These are phyloP conservation scores for Ambispora gerdemannii DNA, from an alignment of 192 early-diverging fungal species.

Conservation along the genomic window DNA sequence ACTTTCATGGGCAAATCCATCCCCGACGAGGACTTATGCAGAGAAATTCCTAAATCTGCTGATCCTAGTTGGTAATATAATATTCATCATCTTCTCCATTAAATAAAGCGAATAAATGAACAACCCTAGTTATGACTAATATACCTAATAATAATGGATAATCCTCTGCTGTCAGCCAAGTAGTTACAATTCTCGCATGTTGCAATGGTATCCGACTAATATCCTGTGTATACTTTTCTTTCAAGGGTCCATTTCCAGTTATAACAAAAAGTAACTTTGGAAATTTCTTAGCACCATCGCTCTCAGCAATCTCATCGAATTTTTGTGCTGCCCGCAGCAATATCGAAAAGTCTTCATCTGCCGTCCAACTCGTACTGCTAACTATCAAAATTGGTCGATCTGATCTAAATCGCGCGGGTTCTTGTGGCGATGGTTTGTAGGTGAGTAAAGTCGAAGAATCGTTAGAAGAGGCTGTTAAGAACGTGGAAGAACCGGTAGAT, in stretches of 20 bases:
- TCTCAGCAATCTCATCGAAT: conserved; percentile 47
- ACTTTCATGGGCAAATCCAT: conserved; percentile 98
- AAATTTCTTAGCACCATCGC: conserved; percentile 28
- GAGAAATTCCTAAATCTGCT: conserved; percentile 88
- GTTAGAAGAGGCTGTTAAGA: conserved; percentile 34
- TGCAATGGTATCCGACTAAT: conserved; percentile 52
- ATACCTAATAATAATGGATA: conserved; percentile 83
- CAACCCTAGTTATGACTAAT: neutral
- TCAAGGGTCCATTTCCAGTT: conserved; percentile 88
- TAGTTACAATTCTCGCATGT: conserved; percentile 66
- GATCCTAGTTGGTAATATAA: conserved; percentile 49
- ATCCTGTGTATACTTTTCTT: conserved; percentile 63
- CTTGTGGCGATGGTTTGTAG: conserved; percentile 31
- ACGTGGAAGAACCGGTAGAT: conserved; percentile 36
- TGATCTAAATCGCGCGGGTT: conserved; percentile 37
- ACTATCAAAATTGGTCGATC: conserved; percentile 79
- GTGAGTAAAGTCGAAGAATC: conserved; percentile 49
- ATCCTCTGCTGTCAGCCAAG: conserved; percentile 77
- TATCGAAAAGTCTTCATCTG: conserved; percentile 91
- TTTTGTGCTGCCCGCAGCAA: conserved; percentile 64
- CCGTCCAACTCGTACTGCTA: conserved; percentile 91
- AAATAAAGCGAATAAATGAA: neutral
- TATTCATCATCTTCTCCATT: neutral
- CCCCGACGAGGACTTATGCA: conserved; percentile 93
- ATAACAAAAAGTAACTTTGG: conserved; percentile 78